Evolutionary conservation across 371 early-diverging fungal genomes (phyloP), one percentile per base, ranked within the genome.

Genomic region (Rhizopus arrhizus): DNA sequence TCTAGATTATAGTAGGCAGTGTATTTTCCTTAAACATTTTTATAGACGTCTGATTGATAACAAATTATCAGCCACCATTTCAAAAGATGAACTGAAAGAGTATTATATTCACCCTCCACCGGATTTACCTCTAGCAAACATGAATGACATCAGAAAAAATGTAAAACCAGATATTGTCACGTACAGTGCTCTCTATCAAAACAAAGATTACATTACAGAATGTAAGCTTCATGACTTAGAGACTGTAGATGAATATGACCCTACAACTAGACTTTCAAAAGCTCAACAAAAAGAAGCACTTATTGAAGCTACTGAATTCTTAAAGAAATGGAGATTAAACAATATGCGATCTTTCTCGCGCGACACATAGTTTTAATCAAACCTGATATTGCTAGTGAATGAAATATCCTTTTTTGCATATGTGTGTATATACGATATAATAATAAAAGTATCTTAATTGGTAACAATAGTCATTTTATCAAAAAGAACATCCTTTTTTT

Each of bases 21-120:
- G 22, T 22, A 0, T 22, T 22, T 22, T n/a, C n/a, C n/a, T n/a
- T 61, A 52, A 84, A 1, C 76, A 81, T 56, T 88, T 84, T 59
- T 69, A 80, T 16, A 82, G 81, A 49, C 82, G 81, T 13, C 84
- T 87, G 3, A 76, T 90, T 3, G 91, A 90, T 66, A 83, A 86
- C 58, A 82, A 82, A 56, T 9, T 22, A 15, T 28, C 58, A 0
- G 4, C 35, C 1, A 50, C 10, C 9, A 41, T 64, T 9, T 58
- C 64, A 3, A 64, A 48, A 51, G 54, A 41, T 4, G 58, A 64
- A 0, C 32, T 64, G 4, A 38, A n/a, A 7, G 16, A 31, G 28
- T 64, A 64, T 33, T 64, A 46, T 34, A 31, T 12, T 16, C 3
- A 3, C 1, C 58, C 64, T 9, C 15, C 32, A 11, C 5, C 13